Evolutionary conservation across 306 rosid species (phyloP), one percentile per base, ranked within the genome.

Genomic region (Benincasa hispida): DNA sequence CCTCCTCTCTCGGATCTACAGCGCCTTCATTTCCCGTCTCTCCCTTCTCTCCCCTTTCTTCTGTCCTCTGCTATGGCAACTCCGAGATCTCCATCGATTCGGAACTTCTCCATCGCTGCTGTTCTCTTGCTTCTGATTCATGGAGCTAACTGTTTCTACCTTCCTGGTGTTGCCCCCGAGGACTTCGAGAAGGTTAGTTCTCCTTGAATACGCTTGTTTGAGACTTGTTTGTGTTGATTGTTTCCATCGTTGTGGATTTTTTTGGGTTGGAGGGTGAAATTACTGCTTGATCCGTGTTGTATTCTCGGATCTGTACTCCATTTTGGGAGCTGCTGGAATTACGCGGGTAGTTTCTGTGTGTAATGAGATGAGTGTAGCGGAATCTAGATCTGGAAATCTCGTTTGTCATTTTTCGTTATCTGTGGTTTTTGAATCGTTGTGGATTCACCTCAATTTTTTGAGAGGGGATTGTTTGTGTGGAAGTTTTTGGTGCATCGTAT

Each of bases 151-250:
- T 88, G 83, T 77, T 95, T 95, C 87, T 95, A 95, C 79, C 99
- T 95, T 79, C 99, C 99, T 15, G 99, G 99, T 25, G 99, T 95
- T 61, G 99, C 99, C 45, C 99, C 99, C 2, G 93, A 90, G 83
- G 99, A 92, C 58, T 92, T 95, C 85, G 32, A 50, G 18, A 88
- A 95, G 99, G 99, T 92, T 72, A 77, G 82, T 80, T 77, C 75
- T 76, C 67, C 45, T 56, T 15, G n/a, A 41, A n/a, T 59, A 3
- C 63, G 22, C 24, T 61, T 30, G 54, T 12, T 45, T 25, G 21
- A 6, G 27, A 28, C 39, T 70, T 6, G 57, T 28, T 28, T 72
- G 1, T 27, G 45, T 27, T 69, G 53, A 24, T 42, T 76, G 63
- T 74, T n/a, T 55, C 18, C 39, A 15, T 47, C 39, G n/a, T 14